Evolutionary conservation across 2,329 filamentous ascomycete species (phyloP), one percentile per base, ranked within the genome.

Genomic region (Remersonia thermophila): DNA sequence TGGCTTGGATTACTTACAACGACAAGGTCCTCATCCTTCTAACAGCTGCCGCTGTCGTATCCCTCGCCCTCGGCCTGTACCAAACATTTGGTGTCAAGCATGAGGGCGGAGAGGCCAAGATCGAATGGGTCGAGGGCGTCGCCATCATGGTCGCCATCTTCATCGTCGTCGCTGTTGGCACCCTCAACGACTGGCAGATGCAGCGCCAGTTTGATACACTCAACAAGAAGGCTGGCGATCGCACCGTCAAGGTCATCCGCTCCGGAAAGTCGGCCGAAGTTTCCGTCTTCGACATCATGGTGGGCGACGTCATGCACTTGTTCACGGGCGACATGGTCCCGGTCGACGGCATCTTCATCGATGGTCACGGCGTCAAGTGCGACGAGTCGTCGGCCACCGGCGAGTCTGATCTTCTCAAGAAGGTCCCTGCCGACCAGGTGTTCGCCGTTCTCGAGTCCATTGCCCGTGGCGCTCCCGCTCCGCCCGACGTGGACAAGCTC

Each of bases 311-410:
- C 2, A 63, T 83, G 41, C 70, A 80, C 51, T 60, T 84, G 8
- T 73, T 77, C 41, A 74, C 78, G 2, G 80, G 80, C 42, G 79
- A 84, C 48, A 64, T 81, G 37, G 67, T 83, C 27, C 78, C 80
- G 0, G 78, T 77, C 1, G 80, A 84, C 51, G 80, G 80, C 5
- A 66, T 52, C 36, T 71, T 83, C 41, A 76, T 83, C 41, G 63
- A 67, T 13, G 63, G 64, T 5, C 61, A 62, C 42, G 55, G 57
- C 3, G 49, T 67, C 40, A 64, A 78, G 53, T 84, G 78, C 48
- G 80, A 83, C 47, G 80, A 84, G 50, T 82, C 77, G 3, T 81
- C 78, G 9, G 76, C 77, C 1, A 83, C 80, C 11, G 80, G 80
- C 45, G 80, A 84, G 56, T 83, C 78, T 1, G 79, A 84, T 47